Conservation (phyloP, 2,329 filamentous ascomycete genomes). For the Tolypocladium capitatum region DNA sequence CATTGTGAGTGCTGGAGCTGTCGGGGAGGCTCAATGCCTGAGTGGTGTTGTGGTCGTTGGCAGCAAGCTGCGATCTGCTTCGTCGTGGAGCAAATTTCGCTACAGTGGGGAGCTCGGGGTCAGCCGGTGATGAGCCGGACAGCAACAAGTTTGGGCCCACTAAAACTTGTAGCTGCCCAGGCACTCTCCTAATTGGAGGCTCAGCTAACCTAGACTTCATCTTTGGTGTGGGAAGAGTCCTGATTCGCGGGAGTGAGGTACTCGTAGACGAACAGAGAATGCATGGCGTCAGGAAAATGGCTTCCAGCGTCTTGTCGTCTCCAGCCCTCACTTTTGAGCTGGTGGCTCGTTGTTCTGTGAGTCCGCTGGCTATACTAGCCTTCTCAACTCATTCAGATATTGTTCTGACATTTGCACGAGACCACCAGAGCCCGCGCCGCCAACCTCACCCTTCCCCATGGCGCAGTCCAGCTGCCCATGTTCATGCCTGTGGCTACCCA, state of each 20-base stretch:
- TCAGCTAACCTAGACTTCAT: background rate
- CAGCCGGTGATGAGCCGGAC: conserved; percentile 21
- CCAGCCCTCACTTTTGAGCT: conserved; percentile 68
- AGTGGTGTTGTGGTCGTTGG: conserved; percentile 7
- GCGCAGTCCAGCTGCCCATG: conserved; percentile 74
- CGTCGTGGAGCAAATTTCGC: conserved; percentile 17
- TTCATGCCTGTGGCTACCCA: conserved; percentile 99
- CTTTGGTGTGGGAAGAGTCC: background rate
- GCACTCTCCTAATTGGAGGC: background rate
- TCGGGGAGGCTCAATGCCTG: conserved; percentile 16
- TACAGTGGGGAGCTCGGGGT: conserved; percentile 5
- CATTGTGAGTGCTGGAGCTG: conserved; percentile 17
- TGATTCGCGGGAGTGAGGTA: background rate
- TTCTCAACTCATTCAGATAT: background rate
- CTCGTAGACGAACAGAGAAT: conserved; percentile 9
- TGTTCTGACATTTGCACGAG: conserved; percentile 30
- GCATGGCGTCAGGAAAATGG: conserved; percentile 29
- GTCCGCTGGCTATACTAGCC: conserved; percentile 17
- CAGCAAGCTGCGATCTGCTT: background rate
- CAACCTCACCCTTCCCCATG: conserved; percentile 78
- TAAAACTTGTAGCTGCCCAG: background rate
- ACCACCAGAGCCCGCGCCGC: conserved; percentile 91
- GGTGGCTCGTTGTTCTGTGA: conserved; percentile 66
- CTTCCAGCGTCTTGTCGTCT: conserved; percentile 37
- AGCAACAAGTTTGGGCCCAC: conserved; percentile 1